Conservation (phyloP, 768 basidiomycete genomes). For the Suillus fuscotomentosus region DNA sequence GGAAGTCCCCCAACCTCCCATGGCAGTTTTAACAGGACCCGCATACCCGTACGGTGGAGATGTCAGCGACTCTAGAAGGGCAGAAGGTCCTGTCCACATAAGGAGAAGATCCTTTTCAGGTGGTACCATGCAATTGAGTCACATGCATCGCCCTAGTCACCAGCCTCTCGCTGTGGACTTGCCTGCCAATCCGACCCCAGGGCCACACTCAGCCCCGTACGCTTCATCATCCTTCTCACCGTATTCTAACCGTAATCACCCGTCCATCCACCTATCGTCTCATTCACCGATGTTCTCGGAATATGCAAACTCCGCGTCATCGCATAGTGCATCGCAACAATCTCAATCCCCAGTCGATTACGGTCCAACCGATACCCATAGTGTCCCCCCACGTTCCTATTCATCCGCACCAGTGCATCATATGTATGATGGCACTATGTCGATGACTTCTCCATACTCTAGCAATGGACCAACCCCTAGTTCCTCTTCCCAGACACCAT, state of each 20-base stretch:
- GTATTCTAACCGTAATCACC: slow-evolving; percentile 11
- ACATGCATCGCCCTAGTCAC: slow-evolving; percentile 14
- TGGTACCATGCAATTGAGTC: slow-evolving; percentile 4
- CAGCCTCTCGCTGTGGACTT: slow-evolving; percentile 11
- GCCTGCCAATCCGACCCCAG: slow-evolving; percentile 9
- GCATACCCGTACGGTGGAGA: slow-evolving; percentile 30
- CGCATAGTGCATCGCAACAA: slow-evolving; percentile 14
- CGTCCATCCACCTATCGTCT: slow-evolving; percentile 3
- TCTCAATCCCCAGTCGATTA: slow-evolving; percentile 10
- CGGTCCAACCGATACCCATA: slow-evolving; percentile 12
- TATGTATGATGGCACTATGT: slow-evolving; percentile 11
- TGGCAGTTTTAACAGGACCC: slow-evolving; percentile 29
- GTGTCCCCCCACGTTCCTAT: slow-evolving; percentile 16
- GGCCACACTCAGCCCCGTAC: slow-evolving; percentile 11
- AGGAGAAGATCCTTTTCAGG: slow-evolving; percentile 33
- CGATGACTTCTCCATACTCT: slow-evolving; percentile 14
- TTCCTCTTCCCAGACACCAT: slow-evolving; percentile 10
- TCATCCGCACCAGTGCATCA: slow-evolving; percentile 20
- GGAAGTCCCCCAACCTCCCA: slow-evolving; percentile 41
- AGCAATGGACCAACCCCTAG: slow-evolving; percentile 7
- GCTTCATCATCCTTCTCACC: slow-evolving; percentile 13
- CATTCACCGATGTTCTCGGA: slow-evolving; percentile 18
- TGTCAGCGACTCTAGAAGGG: slow-evolving; percentile 13
- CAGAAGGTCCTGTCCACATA: slow-evolving; percentile 16
- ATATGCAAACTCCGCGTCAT: slow-evolving; percentile 10